A percentile compares a stretch with the other conserved stretches of the same genome.
Conservation (phyloP, 768 basidiomycete genomes). For the Gymnopilus junonius region DNA sequence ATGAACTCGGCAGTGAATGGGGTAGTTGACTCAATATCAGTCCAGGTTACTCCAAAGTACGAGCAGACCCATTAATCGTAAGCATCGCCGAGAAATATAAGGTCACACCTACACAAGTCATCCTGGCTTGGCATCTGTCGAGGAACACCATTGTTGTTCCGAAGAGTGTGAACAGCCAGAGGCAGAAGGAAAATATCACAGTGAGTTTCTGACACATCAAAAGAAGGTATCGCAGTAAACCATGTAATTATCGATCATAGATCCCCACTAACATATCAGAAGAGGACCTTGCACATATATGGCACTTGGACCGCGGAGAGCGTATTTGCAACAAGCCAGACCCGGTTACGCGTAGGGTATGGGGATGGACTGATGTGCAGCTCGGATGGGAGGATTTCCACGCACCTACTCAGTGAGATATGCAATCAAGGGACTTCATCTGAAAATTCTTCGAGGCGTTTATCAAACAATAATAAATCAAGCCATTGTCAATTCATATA, state of each 20-base stretch:
- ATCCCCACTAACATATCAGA: constrained; percentile 18
- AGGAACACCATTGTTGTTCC: constrained; percentile 50
- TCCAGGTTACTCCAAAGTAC: constrained; percentile 47
- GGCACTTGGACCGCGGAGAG: constrained; percentile 45
- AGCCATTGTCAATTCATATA: too few species aligned
- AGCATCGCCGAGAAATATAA: constrained; percentile 52
- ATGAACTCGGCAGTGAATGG: too few species aligned
- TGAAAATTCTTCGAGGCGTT: too few species aligned
- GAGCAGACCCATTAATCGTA: constrained; percentile 48
- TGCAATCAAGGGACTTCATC: neutral
- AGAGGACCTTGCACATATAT: constrained; percentile 50
- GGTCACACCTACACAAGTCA: constrained; percentile 49
- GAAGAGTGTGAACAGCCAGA: constrained; percentile 47
- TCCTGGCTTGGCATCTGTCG: constrained; percentile 57
- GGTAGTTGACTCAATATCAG: neutral
- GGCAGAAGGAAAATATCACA: constrained; percentile 32
- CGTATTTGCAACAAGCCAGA: constrained; percentile 44
- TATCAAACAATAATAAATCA: too few species aligned
- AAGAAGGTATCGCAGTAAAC: too few species aligned
- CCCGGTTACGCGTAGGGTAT: constrained; percentile 34
- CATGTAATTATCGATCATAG: constrained; percentile 2
- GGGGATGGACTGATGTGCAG: constrained; percentile 42
- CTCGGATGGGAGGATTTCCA: constrained; percentile 39
- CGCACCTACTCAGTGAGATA: neutral
- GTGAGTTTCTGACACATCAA: neutral